phyloP scores from a whole-genome alignment of 1,284 basidiomycete species.

The Sanghuangporus baumii region DNA sequence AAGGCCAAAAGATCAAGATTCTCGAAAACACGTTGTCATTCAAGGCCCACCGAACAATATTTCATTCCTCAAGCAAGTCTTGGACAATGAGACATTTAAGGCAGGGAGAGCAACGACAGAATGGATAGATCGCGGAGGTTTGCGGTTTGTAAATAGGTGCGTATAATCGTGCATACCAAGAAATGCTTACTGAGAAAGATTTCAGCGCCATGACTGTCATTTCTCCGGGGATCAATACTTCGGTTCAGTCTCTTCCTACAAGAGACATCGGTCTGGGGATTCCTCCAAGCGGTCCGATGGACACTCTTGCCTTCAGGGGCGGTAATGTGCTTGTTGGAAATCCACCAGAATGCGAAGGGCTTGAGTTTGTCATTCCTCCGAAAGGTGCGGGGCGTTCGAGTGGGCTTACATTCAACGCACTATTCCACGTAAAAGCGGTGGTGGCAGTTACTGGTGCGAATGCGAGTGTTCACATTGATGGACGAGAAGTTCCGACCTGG shows the following conservation, averaged over 20 bases:
- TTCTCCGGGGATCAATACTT: slow-evolving; percentile 51
- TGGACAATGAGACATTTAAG: slow-evolving; percentile 35
- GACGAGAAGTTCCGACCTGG: slow-evolving; percentile 41
- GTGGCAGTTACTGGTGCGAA: slow-evolving; percentile 55
- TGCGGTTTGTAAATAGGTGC: slow-evolving; percentile 39
- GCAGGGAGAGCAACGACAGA: slow-evolving; percentile 48
- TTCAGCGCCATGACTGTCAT: slow-evolving; percentile 52
- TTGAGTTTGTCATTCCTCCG: slow-evolving; percentile 48
- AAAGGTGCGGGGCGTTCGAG: slow-evolving; percentile 18
- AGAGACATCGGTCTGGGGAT: slow-evolving; percentile 54
- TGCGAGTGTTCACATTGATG: slow-evolving; percentile 40
- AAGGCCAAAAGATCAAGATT: neutral
- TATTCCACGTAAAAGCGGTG: slow-evolving; percentile 46
- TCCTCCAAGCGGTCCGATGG: slow-evolving; percentile 66
- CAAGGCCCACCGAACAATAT: slow-evolving; percentile 53
- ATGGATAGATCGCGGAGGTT: slow-evolving; percentile 43
- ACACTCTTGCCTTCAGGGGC: slow-evolving; percentile 49
- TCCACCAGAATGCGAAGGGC: slow-evolving; percentile 41
- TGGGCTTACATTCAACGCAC: slow-evolving; percentile 28
- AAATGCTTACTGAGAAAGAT: slow-evolving; percentile 18
- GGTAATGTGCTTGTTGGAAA: slow-evolving; percentile 65
- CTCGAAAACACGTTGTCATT: neutral
- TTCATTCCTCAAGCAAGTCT: slow-evolving; percentile 44
- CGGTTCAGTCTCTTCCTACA: slow-evolving; percentile 62
- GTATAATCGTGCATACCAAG: slow-evolving; percentile 7